phyloP scores from a whole-genome alignment of 495 filamentous ascomycete genomes.

The Tuber indicum region DNA sequence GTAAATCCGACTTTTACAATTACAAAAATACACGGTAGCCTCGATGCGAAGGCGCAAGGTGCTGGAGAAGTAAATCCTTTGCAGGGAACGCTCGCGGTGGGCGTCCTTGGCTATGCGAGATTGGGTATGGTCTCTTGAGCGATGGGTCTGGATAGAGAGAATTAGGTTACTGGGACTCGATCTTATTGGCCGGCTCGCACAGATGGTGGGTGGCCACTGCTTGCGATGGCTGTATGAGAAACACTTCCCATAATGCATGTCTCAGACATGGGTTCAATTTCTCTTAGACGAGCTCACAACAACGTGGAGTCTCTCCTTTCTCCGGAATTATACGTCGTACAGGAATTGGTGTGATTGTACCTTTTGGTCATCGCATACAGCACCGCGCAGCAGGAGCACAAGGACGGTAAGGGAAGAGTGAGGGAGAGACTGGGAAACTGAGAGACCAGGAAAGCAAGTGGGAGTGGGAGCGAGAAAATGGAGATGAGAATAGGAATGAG shows the following conservation, averaged over 20 bases:
- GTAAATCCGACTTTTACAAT: not conserved
- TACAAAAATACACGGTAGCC: not conserved
- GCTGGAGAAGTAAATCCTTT: conserved; percentile 35
- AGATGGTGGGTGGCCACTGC: conserved; percentile 29
- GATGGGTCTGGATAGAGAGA: conserved; percentile 38
- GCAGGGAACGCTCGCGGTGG: conserved; percentile 32
- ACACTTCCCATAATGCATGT: conserved; percentile 22
- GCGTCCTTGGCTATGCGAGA: conserved; percentile 38
- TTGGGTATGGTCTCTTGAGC: conserved; percentile 33
- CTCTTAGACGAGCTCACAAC: conserved; percentile 17
- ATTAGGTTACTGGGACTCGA: conserved; percentile 37
- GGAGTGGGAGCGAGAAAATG: not conserved
- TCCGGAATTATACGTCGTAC: conserved; percentile 28
- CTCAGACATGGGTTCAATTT: conserved; percentile 19
- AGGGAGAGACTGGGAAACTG: not conserved
- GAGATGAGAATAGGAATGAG: not conserved
- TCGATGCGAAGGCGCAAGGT: conserved; percentile 33
- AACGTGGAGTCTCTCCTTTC: conserved; percentile 29
- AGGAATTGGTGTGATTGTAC: conserved; percentile 14
- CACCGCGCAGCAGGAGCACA: not conserved
- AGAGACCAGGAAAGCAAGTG: not conserved
- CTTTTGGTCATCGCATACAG: not conserved
- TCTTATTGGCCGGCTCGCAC: conserved; percentile 26
- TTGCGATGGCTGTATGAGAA: conserved; percentile 26
- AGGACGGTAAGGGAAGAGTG: not conserved